Evolutionary conservation across 2,329 filamentous ascomycete genomes (phyloP), one percentile per base, ranked within the genome.

Genomic region (Xylariaceae sp.): DNA sequence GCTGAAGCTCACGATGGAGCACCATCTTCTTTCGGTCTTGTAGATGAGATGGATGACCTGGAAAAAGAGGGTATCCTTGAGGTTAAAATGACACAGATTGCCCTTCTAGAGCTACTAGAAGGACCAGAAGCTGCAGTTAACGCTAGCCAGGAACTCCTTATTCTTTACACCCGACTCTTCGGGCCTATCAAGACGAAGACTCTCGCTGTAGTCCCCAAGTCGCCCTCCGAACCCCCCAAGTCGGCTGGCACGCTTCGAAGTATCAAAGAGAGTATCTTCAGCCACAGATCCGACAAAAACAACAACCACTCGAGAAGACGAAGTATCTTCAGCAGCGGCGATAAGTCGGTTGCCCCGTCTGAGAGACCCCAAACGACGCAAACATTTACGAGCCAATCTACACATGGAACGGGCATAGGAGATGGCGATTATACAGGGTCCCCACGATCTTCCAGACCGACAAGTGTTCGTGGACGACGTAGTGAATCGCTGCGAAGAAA

Each of bases 31-130:
- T 72, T 68, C 63, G 85, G 86, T 2, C 71, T 90, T 51, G 81
- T 95, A 0, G 88, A 93, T 65, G 85, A 89, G 50, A 90, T 97
- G 85, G 88, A 91, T 63, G 84, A 87, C 59, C 84, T 86, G 30
- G 92, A 97, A 71, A 95, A 92, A 70, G 90, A 92, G 72, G 84
- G 85, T 53, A 87, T 99, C 48, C 76, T 99, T n/a, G 90, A 97
- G 73, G 86, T 97, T 62, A 96, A 96, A 73, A 96, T 97, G 84
- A 97, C 93, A 9, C 92, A 97, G 69, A 79, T 99, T 61, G 83
- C 89, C 3, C 81, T 99, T 17, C 75, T 94, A 2, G 93, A 97
- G 73, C 77, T 94, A 13, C 77, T 90, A 2, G 92, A 97, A 71
- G 92, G 92, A 0, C 86, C 92, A 0, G 87, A 90, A 59, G 84